These are phyloP conservation scores for Saccharata proteae DNA, from an alignment of 2,329 filamentous ascomycete species.

Conservation along the genomic window DNA sequence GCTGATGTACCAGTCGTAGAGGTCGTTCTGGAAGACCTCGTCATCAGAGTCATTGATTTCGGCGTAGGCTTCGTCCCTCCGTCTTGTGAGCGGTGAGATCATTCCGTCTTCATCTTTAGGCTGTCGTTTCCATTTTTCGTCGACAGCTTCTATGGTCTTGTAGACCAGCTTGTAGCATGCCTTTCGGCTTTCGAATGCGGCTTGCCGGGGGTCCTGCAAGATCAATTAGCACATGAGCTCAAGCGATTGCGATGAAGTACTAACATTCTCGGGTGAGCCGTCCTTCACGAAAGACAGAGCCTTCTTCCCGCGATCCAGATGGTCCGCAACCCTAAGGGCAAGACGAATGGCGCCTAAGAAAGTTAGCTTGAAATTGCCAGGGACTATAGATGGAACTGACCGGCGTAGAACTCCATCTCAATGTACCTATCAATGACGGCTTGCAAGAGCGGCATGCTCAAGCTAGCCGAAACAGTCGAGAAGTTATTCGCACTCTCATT, in stretches of 20 bases:
- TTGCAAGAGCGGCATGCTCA: conserved; percentile 70
- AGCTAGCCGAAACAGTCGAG: conserved; percentile 70
- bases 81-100: conserved; percentile 61
- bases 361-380: conserved; percentile 5
- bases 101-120: conserved; percentile 69
- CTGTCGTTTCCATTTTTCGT: conserved; percentile 54
- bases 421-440: conserved; percentile 70
- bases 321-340: conserved; percentile 68
- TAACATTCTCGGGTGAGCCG: conserved; percentile 45
- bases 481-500: conserved; percentile 85
- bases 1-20: conserved; percentile 96
- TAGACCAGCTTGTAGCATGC: conserved; percentile 82
- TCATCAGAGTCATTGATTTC: conserved; percentile 82
- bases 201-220: conserved; percentile 52
- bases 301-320: conserved; percentile 76
- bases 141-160: conserved; percentile 64
- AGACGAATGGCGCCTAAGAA: conserved; percentile 63
- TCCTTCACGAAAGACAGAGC: conserved; percentile 83
- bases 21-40: conserved; percentile 85
- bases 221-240: conserved; percentile 8
- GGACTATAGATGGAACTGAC: conserved; percentile 12
- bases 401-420: conserved; percentile 76
- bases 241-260: conserved; percentile 14
- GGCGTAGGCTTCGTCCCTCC: conserved; percentile 76
- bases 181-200: conserved; percentile 58